phyloP scores from a whole-genome alignment of 495 filamentous ascomycete species.

The Sporormia fimetaria region DNA sequence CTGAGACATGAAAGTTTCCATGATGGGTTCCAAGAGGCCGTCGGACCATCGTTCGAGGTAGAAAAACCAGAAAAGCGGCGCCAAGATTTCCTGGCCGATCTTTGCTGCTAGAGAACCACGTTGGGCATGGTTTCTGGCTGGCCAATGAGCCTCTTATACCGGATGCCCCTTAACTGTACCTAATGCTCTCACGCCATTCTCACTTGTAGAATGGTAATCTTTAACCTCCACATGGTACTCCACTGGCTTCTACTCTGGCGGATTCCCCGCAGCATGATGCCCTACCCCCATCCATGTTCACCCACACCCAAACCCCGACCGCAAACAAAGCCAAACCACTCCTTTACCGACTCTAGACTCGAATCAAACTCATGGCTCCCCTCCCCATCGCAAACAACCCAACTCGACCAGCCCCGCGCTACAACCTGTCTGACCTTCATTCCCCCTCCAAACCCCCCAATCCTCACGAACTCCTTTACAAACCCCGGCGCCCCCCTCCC shows the following conservation, averaged over 20 bases:
- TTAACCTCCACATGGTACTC: no score
- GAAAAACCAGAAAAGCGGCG: not conserved
- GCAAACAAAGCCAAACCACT: not conserved
- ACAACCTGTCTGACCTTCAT: constrained; percentile 2
- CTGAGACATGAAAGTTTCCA: not conserved
- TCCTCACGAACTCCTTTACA: constrained; percentile 1
- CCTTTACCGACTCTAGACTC: not conserved
- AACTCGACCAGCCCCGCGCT: constrained; percentile 13
- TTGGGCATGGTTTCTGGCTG: no score
- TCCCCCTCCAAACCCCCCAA: constrained; percentile 2
- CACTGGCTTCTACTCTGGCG: no score
- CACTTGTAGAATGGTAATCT: no score
- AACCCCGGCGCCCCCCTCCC: not conserved
- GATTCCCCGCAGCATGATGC: no score
- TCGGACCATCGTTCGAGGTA: constrained; percentile 4
- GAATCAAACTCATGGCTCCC: not conserved
- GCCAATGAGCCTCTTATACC: no score
- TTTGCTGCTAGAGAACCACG: not conserved
- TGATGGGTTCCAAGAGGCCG: constrained; percentile 2
- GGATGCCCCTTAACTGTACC: no score
- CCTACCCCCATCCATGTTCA: no score
- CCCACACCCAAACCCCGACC: not conserved
- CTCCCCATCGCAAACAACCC: constrained; percentile 4
- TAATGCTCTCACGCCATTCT: no score
- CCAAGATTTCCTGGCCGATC: not conserved